These are phyloP conservation scores for Priceomyces medius DNA, from an alignment of 805 yeast species.

Conservation along the genomic window DNA sequence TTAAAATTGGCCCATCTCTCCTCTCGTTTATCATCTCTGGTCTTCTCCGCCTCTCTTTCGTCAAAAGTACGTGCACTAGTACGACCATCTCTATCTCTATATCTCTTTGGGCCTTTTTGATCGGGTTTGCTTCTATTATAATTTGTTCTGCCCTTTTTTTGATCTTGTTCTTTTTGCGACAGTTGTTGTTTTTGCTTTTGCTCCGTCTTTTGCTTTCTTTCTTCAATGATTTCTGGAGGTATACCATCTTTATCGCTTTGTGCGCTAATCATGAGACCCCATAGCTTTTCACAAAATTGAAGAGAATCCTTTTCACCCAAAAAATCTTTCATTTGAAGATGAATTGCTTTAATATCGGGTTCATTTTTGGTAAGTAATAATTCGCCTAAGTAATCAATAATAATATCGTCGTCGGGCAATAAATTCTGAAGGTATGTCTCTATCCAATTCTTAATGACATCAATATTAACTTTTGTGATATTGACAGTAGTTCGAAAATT, in stretches of 20 bases:
- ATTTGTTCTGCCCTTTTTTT: constrained; percentile 12
- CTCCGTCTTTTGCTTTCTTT: constrained; percentile 7
- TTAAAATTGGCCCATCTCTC: no score
- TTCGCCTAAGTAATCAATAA: constrained; percentile 46
- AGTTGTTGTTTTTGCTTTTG: neutral
- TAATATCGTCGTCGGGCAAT: constrained; percentile 53
- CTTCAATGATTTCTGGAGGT: constrained; percentile 23
- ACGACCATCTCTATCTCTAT: neutral
- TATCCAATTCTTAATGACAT: constrained; percentile 44
- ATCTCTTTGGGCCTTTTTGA: neutral
- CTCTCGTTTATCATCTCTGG: neutral
- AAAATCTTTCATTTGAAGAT: constrained; percentile 46
- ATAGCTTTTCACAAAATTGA: constrained; percentile 41
- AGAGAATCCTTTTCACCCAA: constrained; percentile 40
- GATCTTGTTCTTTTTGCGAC: constrained; percentile 9
- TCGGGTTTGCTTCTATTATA: constrained; percentile 25
- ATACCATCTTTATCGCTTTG: constrained; percentile 47
- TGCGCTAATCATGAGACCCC: constrained; percentile 46
- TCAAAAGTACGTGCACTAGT: constrained; percentile 4
- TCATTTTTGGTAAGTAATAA: constrained; percentile 32
- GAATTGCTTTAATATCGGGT: constrained; percentile 42
- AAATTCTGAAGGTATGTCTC: constrained; percentile 26
- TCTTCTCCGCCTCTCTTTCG: constrained; percentile 4
- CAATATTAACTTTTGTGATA: constrained; percentile 37
- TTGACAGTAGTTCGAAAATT: constrained; percentile 34